Base-by-base conservation (phyloP, 2,329 filamentous ascomycete genomes). In the Ophiosphaerella korrae region DNA sequence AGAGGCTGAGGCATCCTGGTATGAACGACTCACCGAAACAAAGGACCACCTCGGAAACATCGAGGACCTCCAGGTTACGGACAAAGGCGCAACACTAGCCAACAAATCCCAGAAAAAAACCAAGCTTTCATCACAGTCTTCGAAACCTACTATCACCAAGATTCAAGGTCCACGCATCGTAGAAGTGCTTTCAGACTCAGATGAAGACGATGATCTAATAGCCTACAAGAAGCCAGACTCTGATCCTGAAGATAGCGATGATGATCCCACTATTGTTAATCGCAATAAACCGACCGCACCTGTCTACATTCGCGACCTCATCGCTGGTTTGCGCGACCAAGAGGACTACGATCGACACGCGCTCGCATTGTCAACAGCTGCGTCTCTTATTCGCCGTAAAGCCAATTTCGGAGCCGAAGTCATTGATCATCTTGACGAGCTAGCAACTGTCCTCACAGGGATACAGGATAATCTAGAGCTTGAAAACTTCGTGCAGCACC, bases 201-300 rank as follows among this genome's bases (percentile, higher is more conserved):
- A 63, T 12, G 60, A 80, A 7, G 77, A 80, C 29, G 77, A 81
- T 29, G 84, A 89, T 52, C 77, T 97, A 1, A 78, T 85, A 2
- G 84, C 90, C 1, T 96, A 97, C 62, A 83, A 84, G 12, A 97
- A 96, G 70, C 90, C 90, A 0, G 90, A 91, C 64, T 92, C 89
- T 1, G 94, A 99, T 60, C 83, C 86, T 0, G 90, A 95, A 68
- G 94, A 99, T 68, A 93, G 91, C 0, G 92, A 97, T 50, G 92
- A 97, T 33, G 95, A 99, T 63, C 88, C 94, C 5, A 96, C 92
- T 0, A 78, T 96, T 14, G 82, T 97, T 41, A 87, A 89, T 50
- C 84, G 92, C 12, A 87, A 94, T 72, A 97, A 94, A 63, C 84
- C 88, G 18, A 88, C 84, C 50, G 84, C 91, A 0, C 94, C 94